Conservation (phyloP, 805 yeast genomes). For the Tetrapisispora pingtungensis region DNA sequence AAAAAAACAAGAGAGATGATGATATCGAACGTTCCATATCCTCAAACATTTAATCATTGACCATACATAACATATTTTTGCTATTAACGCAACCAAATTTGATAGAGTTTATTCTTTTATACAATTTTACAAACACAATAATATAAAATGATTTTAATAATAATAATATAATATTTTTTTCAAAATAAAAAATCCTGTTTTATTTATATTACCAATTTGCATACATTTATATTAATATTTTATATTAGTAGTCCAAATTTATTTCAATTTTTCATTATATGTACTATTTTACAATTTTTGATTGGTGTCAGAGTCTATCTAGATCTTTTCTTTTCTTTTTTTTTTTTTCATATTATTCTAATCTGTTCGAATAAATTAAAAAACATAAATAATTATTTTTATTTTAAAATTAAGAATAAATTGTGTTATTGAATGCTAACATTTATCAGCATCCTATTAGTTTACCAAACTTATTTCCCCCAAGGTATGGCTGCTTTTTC, state of each 20-base stretch:
- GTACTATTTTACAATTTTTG: neutral
- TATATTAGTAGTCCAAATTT: no score
- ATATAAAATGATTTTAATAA: no score
- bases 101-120: neutral
- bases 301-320: neutral
- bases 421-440: no score
- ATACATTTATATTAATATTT: no score
- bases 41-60: neutral
- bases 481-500: constrained; percentile 45
- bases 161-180: no score
- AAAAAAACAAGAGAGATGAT: neutral
- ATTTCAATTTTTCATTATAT: no score
- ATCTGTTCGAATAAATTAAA: neutral
- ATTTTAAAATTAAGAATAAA: no score
- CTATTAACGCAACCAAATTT: neutral
- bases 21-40: neutral
- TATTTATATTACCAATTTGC: no score
- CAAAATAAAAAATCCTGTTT: no score
- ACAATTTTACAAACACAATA: neutral
- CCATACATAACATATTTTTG: neutral
- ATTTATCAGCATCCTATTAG: no score
- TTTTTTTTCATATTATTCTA: no score
- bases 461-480: neutral
- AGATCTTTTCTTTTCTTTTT: neutral
- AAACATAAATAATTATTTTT: no score